phyloP scores from a whole-genome alignment of 148 eudicot species.

The Fallopia convolvulus region DNA sequence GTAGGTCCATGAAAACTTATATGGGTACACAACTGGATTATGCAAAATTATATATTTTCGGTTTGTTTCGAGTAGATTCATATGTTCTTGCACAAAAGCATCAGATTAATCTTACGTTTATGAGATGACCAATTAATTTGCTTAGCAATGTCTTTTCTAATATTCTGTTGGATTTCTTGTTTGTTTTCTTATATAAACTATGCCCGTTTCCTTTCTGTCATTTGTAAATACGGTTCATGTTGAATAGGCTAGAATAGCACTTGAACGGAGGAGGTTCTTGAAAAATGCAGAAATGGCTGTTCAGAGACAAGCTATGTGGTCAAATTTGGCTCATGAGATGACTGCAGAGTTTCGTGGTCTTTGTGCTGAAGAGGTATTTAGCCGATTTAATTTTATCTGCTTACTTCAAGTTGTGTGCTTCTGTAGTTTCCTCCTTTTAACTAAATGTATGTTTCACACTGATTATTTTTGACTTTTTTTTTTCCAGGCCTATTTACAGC shows the following conservation, averaged over 20 bases:
- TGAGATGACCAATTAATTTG: not conserved
- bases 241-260: constrained; percentile 90
- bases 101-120: not conserved
- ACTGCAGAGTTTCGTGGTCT: constrained; percentile 98
- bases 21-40: not conserved
- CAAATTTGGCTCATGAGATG: constrained; percentile 98
- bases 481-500: constrained; percentile 86
- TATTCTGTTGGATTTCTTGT: not conserved
- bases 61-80: not conserved
- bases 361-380: constrained; percentile 94
- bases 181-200: not conserved
- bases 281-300: constrained; percentile 93
- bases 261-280: constrained; percentile 79
- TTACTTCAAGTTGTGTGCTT: not conserved
- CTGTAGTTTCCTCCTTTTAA: not conserved
- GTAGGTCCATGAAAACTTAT: constrained; percentile 23
- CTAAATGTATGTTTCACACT: not conserved
- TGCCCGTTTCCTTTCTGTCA: not conserved
- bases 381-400: not conserved
- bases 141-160: not conserved
- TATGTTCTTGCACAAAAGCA: not conserved
- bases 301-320: constrained; percentile 96
- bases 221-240: constrained; percentile 1
- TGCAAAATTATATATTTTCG: not conserved
- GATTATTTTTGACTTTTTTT: not conserved